phyloP scores from a whole-genome alignment of 164 flowering plant species.

The Hamamelis virginiana region DNA sequence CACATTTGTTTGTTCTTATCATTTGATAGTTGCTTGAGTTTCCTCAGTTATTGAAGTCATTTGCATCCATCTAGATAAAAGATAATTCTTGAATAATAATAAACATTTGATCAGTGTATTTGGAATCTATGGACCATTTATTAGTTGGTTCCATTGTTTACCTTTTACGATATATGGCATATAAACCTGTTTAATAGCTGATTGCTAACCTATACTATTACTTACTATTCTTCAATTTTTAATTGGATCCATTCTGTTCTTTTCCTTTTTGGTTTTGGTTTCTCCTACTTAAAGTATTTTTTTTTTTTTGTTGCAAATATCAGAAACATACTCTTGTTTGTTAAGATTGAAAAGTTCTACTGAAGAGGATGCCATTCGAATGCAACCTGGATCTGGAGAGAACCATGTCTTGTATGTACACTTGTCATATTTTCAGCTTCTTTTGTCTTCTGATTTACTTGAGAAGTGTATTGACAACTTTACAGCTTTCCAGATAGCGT shows the following conservation, averaged over 20 bases:
- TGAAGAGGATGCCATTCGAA: slow-evolving; percentile 65
- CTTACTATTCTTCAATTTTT: not conserved
- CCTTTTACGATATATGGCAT: not conserved
- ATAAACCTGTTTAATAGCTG: not conserved
- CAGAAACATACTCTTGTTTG: slow-evolving; percentile 75
- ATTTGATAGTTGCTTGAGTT: not conserved
- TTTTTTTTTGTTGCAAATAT: slow-evolving; percentile 14
- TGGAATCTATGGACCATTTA: not conserved
- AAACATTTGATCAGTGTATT: too few relatives aligned
- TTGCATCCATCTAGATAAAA: not conserved
- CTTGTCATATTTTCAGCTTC: not conserved
- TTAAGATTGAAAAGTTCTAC: slow-evolving; percentile 75
- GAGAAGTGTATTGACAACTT: slow-evolving; percentile 20
- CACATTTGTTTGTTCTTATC: not conserved
- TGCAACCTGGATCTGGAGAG: slow-evolving; percentile 96
- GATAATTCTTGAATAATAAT: too few relatives aligned
- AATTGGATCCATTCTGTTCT: not conserved
- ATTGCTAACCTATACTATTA: not conserved
- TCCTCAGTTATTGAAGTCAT: not conserved
- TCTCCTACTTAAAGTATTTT: slow-evolving; percentile 2
- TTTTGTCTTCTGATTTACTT: not conserved
- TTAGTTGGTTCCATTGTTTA: not conserved
- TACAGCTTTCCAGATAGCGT: slow-evolving; percentile 89
- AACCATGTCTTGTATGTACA: slow-evolving; percentile 84
- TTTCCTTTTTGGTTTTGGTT: not conserved